A percentile compares a stretch with the other conserved stretches of the same genome.
Conservation (phyloP, 129 eudicot species). For the Pseudognaphalium luteoalbum region DNA sequence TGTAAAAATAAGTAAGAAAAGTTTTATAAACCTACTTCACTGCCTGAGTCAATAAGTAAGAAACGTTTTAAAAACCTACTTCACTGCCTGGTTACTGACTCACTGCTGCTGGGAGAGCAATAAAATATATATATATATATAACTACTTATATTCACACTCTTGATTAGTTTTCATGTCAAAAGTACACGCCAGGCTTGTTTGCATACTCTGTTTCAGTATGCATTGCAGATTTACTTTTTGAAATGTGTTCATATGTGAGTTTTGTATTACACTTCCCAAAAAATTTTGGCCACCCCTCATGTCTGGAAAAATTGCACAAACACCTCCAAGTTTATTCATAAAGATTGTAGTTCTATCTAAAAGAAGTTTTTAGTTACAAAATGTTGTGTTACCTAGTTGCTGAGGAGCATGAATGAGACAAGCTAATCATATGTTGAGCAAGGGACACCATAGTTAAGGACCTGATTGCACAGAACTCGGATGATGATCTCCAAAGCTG, state of each 20-base stretch:
- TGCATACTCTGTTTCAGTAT: not conserved
- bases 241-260: not conserved
- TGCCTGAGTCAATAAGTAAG: not conserved
- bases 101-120: not conserved
- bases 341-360: not conserved
- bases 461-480: conserved; percentile 91
- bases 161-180: too few species aligned
- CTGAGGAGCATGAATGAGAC: conserved; percentile 70
- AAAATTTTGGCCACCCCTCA: not conserved
- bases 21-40: not conserved
- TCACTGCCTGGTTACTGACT: not conserved
- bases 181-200: too few species aligned
- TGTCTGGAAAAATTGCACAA: conserved; percentile 16
- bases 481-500: conserved; percentile 98
- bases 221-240: not conserved
- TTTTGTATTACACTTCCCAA: not conserved
- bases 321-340: conserved; percentile 3
- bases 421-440: conserved; percentile 91
- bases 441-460: conserved; percentile 90
- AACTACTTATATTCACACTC: too few species aligned
- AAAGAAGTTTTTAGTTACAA: not conserved
- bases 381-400: conserved; percentile 67
- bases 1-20: not conserved
- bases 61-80: not conserved
- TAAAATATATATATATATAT: too few species aligned